Conservation (phyloP, 306 rosid species). For the Boehmeria nivea region DNA sequence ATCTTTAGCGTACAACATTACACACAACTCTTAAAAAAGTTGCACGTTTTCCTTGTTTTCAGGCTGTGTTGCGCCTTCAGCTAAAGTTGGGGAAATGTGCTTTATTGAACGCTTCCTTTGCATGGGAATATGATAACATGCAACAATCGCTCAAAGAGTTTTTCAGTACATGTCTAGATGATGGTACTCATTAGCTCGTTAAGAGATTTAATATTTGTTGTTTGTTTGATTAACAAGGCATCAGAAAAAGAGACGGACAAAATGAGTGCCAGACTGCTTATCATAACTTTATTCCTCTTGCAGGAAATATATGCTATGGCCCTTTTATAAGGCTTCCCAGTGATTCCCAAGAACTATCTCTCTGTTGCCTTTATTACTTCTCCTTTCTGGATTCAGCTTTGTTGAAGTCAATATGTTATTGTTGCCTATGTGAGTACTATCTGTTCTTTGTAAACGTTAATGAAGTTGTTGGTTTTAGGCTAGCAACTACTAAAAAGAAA, state of each 20-base stretch:
- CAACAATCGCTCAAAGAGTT: slow-evolving; percentile 52
- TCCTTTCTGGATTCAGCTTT: slow-evolving; percentile 53
- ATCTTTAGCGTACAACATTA: slow-evolving; percentile 13
- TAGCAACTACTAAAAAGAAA: too few species aligned
- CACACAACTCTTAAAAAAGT: background rate
- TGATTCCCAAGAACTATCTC: slow-evolving; percentile 67
- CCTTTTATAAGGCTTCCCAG: slow-evolving; percentile 74
- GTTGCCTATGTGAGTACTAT: slow-evolving; percentile 73
- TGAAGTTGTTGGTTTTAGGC: slow-evolving; percentile 3
- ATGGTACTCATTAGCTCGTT: slow-evolving; percentile 40
- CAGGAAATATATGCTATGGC: slow-evolving; percentile 54
- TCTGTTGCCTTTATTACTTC: slow-evolving; percentile 65
- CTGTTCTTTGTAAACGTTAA: slow-evolving; percentile 11
- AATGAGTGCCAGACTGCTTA: too few species aligned
- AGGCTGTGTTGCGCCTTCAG: slow-evolving; percentile 63
- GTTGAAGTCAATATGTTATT: slow-evolving; percentile 52
- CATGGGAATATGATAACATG: slow-evolving; percentile 45
- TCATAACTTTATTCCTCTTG: slow-evolving; percentile 26
- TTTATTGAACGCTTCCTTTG: slow-evolving; percentile 46
- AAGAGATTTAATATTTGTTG: slow-evolving; percentile 10
- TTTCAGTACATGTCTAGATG: slow-evolving; percentile 38
- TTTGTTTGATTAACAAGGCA: slow-evolving; percentile 9
- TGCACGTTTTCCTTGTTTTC: slow-evolving; percentile 5
- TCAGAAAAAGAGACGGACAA: background rate
- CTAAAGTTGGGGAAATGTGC: slow-evolving; percentile 63